A percentile compares a stretch with the other conserved stretches of the same genome.
These are phyloP conservation scores for Triangularia setosa DNA, from an alignment of 2,329 filamentous ascomycete species.

Conservation along the genomic window DNA sequence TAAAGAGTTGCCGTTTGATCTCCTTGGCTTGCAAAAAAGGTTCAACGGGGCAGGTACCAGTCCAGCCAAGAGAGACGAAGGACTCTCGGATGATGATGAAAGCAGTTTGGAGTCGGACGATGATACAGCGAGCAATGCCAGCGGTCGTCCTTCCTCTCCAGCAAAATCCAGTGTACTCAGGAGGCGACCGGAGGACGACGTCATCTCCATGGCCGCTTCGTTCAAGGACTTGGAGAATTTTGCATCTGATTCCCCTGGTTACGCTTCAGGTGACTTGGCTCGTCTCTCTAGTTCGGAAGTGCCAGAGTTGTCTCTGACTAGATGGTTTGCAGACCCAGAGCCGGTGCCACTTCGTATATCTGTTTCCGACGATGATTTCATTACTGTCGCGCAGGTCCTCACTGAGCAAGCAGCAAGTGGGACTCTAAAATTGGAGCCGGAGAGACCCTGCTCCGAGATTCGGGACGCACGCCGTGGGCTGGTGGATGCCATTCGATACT, in stretches of 20 bases:
- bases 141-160: conserved; percentile 47
- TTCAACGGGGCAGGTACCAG: conserved; percentile 33
- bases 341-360: conserved; percentile 45
- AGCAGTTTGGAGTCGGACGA: conserved; percentile 53
- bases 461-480: conserved; percentile 40
- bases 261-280: conserved; percentile 47
- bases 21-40: conserved; percentile 34
- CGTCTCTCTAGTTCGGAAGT: conserved; percentile 46
- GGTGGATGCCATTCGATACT: conserved; percentile 42
- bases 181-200: conserved; percentile 48
- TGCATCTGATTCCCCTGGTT: conserved; percentile 45
- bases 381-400: conserved; percentile 67
- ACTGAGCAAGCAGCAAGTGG: conserved; percentile 64
- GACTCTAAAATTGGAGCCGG: conserved; percentile 35
- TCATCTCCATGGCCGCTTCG: conserved; percentile 49
- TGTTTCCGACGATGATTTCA: conserved; percentile 55
- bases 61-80: conserved; percentile 37
- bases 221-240: conserved; percentile 45
- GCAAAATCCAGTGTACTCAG: conserved; percentile 46
- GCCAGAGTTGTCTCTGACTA: conserved; percentile 47
- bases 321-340: conserved; percentile 58
- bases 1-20: conserved; percentile 34
- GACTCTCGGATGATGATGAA: conserved; percentile 44
- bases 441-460: conserved; percentile 23
- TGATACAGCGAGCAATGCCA: conserved; percentile 50